phyloP scores from a whole-genome alignment of 129 eudicot genomes.

The Saussurea involucrata region DNA sequence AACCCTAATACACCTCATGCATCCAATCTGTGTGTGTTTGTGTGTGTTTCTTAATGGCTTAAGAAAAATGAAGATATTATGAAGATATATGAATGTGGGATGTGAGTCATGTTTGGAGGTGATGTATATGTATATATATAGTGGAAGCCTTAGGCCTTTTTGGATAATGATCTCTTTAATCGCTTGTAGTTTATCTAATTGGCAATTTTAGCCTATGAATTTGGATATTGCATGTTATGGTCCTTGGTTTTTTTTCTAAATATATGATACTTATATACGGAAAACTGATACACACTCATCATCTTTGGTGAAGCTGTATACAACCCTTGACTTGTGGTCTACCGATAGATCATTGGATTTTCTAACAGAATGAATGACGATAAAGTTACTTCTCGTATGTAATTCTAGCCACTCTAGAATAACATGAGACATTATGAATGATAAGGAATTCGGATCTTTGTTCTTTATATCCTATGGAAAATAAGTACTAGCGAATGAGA shows the following conservation, averaged over 20 bases:
- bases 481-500: not conserved
- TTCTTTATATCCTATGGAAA: not conserved
- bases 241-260: not conserved
- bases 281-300: no score
- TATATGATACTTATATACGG: not conserved
- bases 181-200: conserved; percentile 12
- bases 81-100: not conserved
- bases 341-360: no score
- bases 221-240: not conserved
- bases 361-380: not conserved
- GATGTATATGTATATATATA: conserved; percentile 23
- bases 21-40: not conserved
- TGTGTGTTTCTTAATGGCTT: not conserved
- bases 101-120: not conserved
- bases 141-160: not conserved
- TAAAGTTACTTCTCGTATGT: not conserved
- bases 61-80: not conserved
- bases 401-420: not conserved
- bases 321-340: no score
- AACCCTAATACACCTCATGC: not conserved
- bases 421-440: not conserved
- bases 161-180: not conserved
- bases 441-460: not conserved
- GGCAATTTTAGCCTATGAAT: not conserved
- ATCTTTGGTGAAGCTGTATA: no score